Percentiles rank a stretch among this genome's conserved stretches.
phyloP scores from a whole-genome alignment of 2,329 filamentous ascomycete genomes.

The Aspergillus ustus region DNA sequence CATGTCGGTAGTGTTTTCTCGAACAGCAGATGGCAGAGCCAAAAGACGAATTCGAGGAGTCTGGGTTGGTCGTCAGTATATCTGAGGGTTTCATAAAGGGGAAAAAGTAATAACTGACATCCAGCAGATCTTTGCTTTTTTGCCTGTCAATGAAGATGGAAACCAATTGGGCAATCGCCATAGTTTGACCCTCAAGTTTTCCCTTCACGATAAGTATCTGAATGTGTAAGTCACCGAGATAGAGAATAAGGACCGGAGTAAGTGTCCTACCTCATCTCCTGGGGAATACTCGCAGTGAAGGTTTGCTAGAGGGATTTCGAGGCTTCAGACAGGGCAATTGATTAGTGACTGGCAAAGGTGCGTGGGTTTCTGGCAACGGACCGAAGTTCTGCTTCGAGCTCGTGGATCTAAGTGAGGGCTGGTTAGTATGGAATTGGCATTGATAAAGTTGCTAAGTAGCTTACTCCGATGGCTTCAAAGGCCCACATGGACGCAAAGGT shows the following conservation, averaged over 20 bases:
- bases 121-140: constrained; percentile 37
- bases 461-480: constrained; percentile 38
- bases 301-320: constrained; percentile 10
- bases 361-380: constrained; percentile 15
- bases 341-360: neutral
- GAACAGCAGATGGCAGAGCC: constrained; percentile 23
- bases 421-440: constrained; percentile 8
- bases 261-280: constrained; percentile 28
- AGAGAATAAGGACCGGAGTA: neutral
- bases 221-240: neutral
- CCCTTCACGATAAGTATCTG: constrained; percentile 35
- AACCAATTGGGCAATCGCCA: constrained; percentile 22
- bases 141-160: constrained; percentile 34
- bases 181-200: constrained; percentile 17
- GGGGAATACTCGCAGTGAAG: constrained; percentile 30
- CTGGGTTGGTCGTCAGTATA: constrained; percentile 19
- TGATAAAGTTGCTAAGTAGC: neutral
- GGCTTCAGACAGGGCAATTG: constrained; percentile 14
- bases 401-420: constrained; percentile 25
- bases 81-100: neutral
- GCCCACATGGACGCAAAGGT: constrained; percentile 39
- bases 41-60: constrained; percentile 35
- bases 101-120: constrained; percentile 27
- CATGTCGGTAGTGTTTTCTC: constrained; percentile 9
- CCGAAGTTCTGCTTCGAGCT: constrained; percentile 30